Percentiles rank a stretch among this genome's conserved stretches.
Evolutionary conservation across 805 yeast genomes (phyloP).

Genomic region (Myxozyma neotropica): DNA sequence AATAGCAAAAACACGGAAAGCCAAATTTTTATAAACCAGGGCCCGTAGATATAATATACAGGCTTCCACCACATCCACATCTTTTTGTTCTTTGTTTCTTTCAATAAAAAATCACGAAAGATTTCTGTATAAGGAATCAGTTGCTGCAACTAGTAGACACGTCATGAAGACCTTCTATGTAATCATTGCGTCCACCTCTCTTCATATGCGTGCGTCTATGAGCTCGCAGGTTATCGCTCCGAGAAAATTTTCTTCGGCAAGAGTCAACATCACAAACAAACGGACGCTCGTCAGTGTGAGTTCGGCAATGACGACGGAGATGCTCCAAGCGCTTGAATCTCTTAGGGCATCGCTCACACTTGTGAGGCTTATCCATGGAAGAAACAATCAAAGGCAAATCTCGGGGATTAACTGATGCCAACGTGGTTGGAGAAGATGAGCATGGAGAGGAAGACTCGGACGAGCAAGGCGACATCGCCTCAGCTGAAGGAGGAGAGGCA

Average conservation of each 20-base stretch:
- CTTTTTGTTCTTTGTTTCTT: too few species aligned
- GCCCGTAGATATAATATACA: neutral
- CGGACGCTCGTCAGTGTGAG: conserved; percentile 82
- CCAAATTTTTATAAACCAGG: neutral
- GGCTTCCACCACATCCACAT: neutral
- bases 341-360: conserved; percentile 44
- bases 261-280: conserved; percentile 53
- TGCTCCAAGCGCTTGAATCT: conserved; percentile 49
- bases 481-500: conserved; percentile 10
- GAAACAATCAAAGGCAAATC: conserved; percentile 27
- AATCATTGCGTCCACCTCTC: conserved; percentile 48
- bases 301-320: conserved; percentile 59
- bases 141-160: neutral
- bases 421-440: neutral
- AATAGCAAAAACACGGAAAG: neutral
- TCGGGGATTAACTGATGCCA: conserved; percentile 8
- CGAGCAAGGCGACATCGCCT: conserved; percentile 6
- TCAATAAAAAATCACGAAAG: too few species aligned
- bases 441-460: neutral
- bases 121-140: too few species aligned
- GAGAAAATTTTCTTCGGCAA: conserved; percentile 34
- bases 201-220: conserved; percentile 69
- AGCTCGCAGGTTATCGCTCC: conserved; percentile 71
- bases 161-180: conserved; percentile 43
- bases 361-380: conserved; percentile 41